These are phyloP conservation scores for Paraleonurus japonicus DNA, from an alignment of 257 asterid species.

Conservation along the genomic window DNA sequence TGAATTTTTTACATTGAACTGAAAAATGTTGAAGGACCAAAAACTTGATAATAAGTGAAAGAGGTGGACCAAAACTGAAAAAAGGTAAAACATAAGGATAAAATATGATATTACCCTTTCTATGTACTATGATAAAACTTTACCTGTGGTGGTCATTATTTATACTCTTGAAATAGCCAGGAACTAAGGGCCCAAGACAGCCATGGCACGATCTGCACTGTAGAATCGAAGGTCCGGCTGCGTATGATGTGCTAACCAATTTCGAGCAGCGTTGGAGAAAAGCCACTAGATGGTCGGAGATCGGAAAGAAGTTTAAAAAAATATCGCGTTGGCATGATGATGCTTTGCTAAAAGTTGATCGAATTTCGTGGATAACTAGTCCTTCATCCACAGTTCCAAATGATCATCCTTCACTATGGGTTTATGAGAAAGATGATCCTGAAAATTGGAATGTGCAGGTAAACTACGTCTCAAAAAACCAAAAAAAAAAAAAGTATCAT, in stretches of 20 bases:
- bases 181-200: slow-evolving; percentile 54
- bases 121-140: neutral
- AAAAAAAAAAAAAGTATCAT: neutral
- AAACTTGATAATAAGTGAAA: too few species aligned
- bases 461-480: neutral
- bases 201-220: slow-evolving; percentile 75
- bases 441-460: slow-evolving; percentile 70
- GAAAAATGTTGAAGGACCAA: too few species aligned
- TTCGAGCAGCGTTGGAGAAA: slow-evolving; percentile 65
- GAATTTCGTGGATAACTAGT: slow-evolving; percentile 78
- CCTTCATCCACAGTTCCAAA: slow-evolving; percentile 51
- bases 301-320: slow-evolving; percentile 32
- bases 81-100: too few species aligned
- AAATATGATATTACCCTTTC: too few species aligned
- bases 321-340: slow-evolving; percentile 50
- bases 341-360: slow-evolving; percentile 58
- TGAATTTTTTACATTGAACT: too few species aligned
- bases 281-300: slow-evolving; percentile 43
- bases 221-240: slow-evolving; percentile 62
- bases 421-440: slow-evolving; percentile 49
- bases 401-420: slow-evolving; percentile 69
- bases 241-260: slow-evolving; percentile 53
- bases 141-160: neutral
- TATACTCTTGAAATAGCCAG: slow-evolving; percentile 28
- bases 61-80: too few species aligned